Conservation (phyloP, 108 stramenopile genomes). For the Conticribra guillardii region DNA sequence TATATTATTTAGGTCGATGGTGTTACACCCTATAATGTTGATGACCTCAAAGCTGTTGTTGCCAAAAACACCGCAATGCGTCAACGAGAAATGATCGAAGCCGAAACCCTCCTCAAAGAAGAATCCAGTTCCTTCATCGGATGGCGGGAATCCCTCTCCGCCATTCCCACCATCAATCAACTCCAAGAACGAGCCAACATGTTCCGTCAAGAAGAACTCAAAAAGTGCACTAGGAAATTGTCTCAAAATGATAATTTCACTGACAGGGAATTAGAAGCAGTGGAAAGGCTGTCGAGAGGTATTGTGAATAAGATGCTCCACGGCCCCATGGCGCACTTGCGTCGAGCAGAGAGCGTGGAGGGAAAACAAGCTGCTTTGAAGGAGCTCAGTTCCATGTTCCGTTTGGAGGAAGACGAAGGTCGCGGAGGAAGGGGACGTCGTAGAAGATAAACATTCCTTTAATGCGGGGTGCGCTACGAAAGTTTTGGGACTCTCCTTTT, state of each 20-base stretch:
- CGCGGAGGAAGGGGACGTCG: constrained; percentile 41
- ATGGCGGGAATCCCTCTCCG: constrained; percentile 95
- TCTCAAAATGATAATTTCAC: constrained; percentile 84
- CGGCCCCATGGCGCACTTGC: constrained; percentile 96
- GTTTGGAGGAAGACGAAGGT: constrained; percentile 78
- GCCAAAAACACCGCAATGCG: constrained; percentile 98
- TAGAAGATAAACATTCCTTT: constrained; percentile 25
- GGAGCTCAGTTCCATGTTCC: constrained; percentile 94
- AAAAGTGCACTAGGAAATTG: constrained; percentile 87
- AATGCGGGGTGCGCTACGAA: too few species aligned
- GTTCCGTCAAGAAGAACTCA: constrained; percentile 92
- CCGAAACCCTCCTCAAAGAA: constrained; percentile 88
- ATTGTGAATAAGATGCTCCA: constrained; percentile 98
- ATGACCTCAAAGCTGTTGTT: constrained; percentile 98
- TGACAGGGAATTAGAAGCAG: constrained; percentile 94
- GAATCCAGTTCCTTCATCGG: constrained; percentile 86
- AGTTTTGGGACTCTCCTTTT: too few species aligned
- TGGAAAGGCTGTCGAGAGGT: constrained; percentile 92
- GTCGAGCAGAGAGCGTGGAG: constrained; percentile 87
- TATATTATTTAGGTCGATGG: constrained; percentile 60
- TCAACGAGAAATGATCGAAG: constrained; percentile 98
- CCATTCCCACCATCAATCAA: constrained; percentile 95
- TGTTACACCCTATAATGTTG: constrained; percentile 94
- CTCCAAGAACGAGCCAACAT: constrained; percentile 94
- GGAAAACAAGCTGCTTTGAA: constrained; percentile 85